Evolutionary conservation across 257 asterid species (phyloP), one percentile per base, ranked within the genome.

Genomic region (Rauvolfia tetraphylla): DNA sequence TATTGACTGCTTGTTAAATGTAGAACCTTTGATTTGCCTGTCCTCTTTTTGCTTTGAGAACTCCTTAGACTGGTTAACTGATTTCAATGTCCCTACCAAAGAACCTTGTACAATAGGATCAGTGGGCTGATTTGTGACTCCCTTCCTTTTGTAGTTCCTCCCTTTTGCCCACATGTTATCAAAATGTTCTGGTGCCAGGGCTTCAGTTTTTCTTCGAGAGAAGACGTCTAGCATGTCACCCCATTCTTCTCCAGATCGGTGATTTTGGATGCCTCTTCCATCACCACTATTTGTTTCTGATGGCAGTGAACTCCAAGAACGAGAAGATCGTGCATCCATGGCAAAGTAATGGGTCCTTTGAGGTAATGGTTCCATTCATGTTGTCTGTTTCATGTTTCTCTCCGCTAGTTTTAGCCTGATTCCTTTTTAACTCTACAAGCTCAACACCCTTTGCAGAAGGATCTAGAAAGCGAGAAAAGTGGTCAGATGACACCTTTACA

Each of bases 101-200:
- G 91, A 84, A 85, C 81, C 85, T 69, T 66, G 83, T 44, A 78
- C 81, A 18, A 57, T 71, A 73, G 84, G 85, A 85, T 77, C 85
- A 71, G 78, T 80, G 14, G 65, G 76, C 71, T 72, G 87, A 81
- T 78, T 75, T 58, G 69, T 73, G 41, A 76, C 92, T 71, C 86
- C 93, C 77, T 86, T 89, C 80, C 82, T 86, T 81, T 80, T 87
- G 84, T 92, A 95, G 87, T 89, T 83, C 88, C 87, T 90, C 73
- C 99, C 99, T 83, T 89, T 93, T 14, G 97, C 77, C 99, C 99
- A 93, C 98, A 95, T 89, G 82, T 90, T 93, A 79, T 95, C 99
- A 73, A 93, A 91, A 87, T 93, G 90, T 79, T 95, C 97, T 22
- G 98, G 99, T 63, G 96, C 93, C 87, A 95, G 83, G 73, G 88